A percentile compares a stretch with the other conserved stretches of the same genome.
These are phyloP conservation scores for Saccharomycopsis sp. DNA, from an alignment of 805 yeast species.

Conservation along the genomic window DNA sequence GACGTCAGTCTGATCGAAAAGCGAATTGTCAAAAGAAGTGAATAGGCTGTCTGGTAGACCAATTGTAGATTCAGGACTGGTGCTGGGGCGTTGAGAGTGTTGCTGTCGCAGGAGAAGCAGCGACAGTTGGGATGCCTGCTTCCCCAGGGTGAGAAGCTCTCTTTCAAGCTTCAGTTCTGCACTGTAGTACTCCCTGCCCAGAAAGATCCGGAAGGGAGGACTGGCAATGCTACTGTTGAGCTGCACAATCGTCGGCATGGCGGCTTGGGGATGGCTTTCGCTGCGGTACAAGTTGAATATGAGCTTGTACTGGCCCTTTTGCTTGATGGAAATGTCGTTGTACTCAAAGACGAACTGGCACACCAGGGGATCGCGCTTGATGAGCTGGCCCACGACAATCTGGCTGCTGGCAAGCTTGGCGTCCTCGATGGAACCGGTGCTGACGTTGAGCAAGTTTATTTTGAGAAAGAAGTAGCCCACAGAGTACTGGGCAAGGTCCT, in stretches of 20 bases:
- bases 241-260: not conserved
- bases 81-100: too few relatives aligned
- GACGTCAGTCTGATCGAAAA: too few relatives aligned
- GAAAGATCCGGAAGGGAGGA: conserved; percentile 5
- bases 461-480: conserved; percentile 9
- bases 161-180: conserved; percentile 9
- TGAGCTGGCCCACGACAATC: conserved; percentile 10
- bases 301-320: conserved; percentile 6
- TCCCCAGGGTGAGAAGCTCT: not conserved
- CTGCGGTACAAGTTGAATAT: conserved; percentile 6
- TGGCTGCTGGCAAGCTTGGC: conserved; percentile 1
- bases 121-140: too few relatives aligned
- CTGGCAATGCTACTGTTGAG: conserved; percentile 4
- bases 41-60: too few relatives aligned
- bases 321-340: conserved; percentile 6
- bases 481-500: conserved; percentile 3
- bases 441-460: conserved; percentile 5
- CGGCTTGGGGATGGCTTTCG: not conserved
- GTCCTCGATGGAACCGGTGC: conserved; percentile 5
- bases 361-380: not conserved
- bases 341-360: conserved; percentile 6
- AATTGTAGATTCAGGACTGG: too few relatives aligned
- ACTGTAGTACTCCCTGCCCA: conserved; percentile 12
- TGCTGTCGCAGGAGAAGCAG: too few relatives aligned
- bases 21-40: too few relatives aligned